phyloP scores from a whole-genome alignment of 2,329 filamentous ascomycete species.

The Penicillium vulpinum region DNA sequence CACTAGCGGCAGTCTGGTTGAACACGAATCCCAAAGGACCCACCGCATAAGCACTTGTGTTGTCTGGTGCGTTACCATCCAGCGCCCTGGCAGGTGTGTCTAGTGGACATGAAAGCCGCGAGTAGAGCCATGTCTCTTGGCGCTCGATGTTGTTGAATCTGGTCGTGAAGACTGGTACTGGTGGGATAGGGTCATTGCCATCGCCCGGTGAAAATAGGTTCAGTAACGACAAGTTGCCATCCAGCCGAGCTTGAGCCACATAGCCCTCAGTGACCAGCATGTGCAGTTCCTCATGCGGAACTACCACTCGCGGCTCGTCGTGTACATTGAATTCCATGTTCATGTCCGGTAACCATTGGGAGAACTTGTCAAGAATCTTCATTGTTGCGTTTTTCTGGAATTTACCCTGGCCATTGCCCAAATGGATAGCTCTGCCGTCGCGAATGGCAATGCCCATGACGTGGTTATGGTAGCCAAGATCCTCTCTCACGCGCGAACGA shows the following conservation, averaged over 20 bases:
- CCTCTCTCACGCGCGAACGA: constrained; percentile 8
- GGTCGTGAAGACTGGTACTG: not conserved
- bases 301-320: constrained; percentile 78
- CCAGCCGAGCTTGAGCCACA: constrained; percentile 9
- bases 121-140: constrained; percentile 18
- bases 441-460: constrained; percentile 11
- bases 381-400: constrained; percentile 53
- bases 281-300: constrained; percentile 71
- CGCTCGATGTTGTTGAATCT: constrained; percentile 10
- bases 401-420: constrained; percentile 51
- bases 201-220: not conserved
- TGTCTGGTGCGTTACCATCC: constrained; percentile 1
- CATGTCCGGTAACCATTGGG: constrained; percentile 77
- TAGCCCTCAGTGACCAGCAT: constrained; percentile 56
- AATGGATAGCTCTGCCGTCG: constrained; percentile 5
- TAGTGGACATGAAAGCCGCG: constrained; percentile 13
- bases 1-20: constrained; percentile 12
- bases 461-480: constrained; percentile 7
- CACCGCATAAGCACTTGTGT: not conserved
- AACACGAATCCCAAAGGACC: constrained; percentile 11
- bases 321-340: constrained; percentile 87
- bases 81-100: constrained; percentile 13
- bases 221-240: not conserved
- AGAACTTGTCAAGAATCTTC: constrained; percentile 72
- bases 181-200: not conserved